Evolutionary conservation across 352 stramenopile species (phyloP), one percentile per base, ranked within the genome.

Genomic region (Blastocystis sp.): DNA sequence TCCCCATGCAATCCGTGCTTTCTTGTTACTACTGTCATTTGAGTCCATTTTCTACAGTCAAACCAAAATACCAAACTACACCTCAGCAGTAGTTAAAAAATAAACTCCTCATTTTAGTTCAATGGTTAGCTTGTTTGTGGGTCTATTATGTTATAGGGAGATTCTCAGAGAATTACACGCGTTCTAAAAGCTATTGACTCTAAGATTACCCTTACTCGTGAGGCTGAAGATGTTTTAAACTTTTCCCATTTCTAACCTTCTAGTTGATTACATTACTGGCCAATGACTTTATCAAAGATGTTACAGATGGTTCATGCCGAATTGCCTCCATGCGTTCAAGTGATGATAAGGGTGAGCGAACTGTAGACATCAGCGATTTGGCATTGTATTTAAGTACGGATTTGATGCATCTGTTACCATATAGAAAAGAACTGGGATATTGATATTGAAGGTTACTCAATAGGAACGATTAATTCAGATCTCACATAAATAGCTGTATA

Each of bases 361-460:
- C 43, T 47, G 70, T 81, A 24, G 70, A 81, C n/a, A 34, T 81
- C n/a, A 63, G 37, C 24, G 70, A 81, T 34, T 24, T 81, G 18
- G 70, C 70, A 20, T 39, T 81, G 7, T 81, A 81, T 81, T 43
- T 81, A 26, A 81, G 70, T 81, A 65, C 9, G 39, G 18, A 43
- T 47, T 34, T 41, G n/a, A 41, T 18, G 16, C 41, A 26, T 16
- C 7, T 39, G 11, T 43, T 65, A 37, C 16, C 8, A 1, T 62
- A 41, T 63, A 81, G 70, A 81, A 65, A 81, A 81, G 70, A 81
- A 81, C 37, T 81, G 70, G 70, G 70, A 64, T 65, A 81, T 81
- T 63, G 45, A 81, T 63, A 53, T 81, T 24, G 70, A 81, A n/a
- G 70, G 70, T 24, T 81, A 81, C 54, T 63, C 70, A 34, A 81